phyloP scores from a whole-genome alignment of 345 rosid species.

The Rhodamnia argentea region DNA sequence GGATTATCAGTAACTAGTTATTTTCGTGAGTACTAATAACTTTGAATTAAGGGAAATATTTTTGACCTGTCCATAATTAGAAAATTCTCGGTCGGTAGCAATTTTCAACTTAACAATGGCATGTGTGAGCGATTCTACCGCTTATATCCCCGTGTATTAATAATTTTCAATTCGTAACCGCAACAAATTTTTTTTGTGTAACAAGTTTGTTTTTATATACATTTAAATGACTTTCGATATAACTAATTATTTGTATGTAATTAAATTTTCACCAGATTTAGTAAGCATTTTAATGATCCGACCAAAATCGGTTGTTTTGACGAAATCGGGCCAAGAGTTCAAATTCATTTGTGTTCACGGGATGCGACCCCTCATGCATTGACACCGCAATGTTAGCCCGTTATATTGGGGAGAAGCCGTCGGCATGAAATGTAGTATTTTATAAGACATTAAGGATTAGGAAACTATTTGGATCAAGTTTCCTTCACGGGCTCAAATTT shows the following conservation, averaged over 20 bases:
- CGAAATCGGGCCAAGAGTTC: background rate
- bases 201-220: background rate
- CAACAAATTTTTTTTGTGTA: no score
- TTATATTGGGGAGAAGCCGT: background rate
- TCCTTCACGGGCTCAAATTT: background rate
- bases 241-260: background rate
- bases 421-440: background rate
- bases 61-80: no score
- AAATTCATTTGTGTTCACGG: background rate
- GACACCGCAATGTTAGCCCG: background rate
- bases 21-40: background rate
- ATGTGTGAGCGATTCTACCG: background rate
- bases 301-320: background rate
- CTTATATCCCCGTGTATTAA: no score
- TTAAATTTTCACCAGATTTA: background rate
- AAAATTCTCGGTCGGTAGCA: no score
- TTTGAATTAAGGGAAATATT: background rate
- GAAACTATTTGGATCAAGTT: no score
- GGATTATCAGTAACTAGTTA: background rate
- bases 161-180: no score
- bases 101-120: no score
- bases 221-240: background rate
- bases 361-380: background rate
- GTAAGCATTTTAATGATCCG: background rate
- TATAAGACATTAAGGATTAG: no score